Evolutionary conservation across 495 filamentous ascomycete genomes (phyloP).

Genomic region (Elaphomyces granulatus): DNA sequence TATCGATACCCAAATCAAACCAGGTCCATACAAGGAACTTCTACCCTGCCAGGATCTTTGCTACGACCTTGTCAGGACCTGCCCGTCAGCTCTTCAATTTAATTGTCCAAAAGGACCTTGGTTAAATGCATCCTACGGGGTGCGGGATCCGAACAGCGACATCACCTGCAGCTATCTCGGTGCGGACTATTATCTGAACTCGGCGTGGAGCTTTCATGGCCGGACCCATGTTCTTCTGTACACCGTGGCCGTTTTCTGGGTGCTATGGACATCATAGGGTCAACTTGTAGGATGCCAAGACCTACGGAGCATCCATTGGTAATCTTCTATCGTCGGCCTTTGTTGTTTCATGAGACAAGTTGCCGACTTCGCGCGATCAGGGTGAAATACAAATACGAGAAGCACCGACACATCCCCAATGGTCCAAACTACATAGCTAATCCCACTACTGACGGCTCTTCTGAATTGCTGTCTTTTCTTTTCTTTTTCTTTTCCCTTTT

Average conservation of each 20-base stretch:
- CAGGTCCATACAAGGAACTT: slow-evolving; percentile 89
- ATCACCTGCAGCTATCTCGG: slow-evolving; percentile 46
- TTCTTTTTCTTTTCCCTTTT: too few species aligned
- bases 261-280: too few species aligned
- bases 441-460: too few species aligned
- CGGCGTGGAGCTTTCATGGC: slow-evolving; percentile 8
- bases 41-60: slow-evolving; percentile 77
- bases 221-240: not conserved
- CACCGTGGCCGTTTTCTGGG: not conserved
- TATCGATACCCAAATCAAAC: slow-evolving; percentile 57
- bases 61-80: slow-evolving; percentile 66
- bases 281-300: too few species aligned
- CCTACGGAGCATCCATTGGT: too few species aligned
- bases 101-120: slow-evolving; percentile 51
- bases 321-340: too few species aligned
- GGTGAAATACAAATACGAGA: too few species aligned
- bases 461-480: too few species aligned
- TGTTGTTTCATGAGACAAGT: too few species aligned
- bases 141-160: slow-evolving; percentile 24
- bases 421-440: too few species aligned
- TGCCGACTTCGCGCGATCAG: too few species aligned
- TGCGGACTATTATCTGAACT: slow-evolving; percentile 36
- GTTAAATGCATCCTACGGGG: slow-evolving; percentile 53
- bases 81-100: slow-evolving; percentile 68
- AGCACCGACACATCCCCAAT: too few species aligned